Percentiles rank a stretch among this genome's conserved stretches.
Evolutionary conservation across 768 basidiomycete species (phyloP).

Genomic region (Lenzites betulinus): DNA sequence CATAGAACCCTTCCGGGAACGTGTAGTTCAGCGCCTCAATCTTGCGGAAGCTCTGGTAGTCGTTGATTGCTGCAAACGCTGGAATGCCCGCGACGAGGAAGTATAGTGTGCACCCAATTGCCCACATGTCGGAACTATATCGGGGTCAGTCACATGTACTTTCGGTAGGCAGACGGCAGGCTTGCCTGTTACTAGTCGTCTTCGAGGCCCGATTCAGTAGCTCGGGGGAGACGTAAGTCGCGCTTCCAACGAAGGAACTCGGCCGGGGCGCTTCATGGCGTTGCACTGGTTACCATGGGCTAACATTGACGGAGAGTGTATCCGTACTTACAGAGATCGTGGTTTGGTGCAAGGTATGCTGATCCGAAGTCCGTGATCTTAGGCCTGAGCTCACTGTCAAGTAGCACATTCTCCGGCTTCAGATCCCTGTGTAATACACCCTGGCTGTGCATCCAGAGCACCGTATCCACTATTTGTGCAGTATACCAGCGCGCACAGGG

Average conservation of each 20-base stretch:
- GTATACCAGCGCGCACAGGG: slow-evolving; percentile 17
- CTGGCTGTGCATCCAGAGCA: slow-evolving; percentile 17
- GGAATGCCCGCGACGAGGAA: slow-evolving; percentile 15
- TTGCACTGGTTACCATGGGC: too few relatives aligned
- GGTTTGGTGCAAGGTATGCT: slow-evolving; percentile 12
- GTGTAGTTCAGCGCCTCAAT: slow-evolving; percentile 19
- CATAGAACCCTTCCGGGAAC: slow-evolving; percentile 15
- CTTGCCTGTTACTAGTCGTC: slow-evolving; percentile 16
- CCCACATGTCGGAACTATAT: slow-evolving; percentile 18
- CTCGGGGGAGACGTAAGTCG: slow-evolving; percentile 20
- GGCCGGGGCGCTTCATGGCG: slow-evolving; percentile 7
- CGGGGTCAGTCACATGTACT: background rate
- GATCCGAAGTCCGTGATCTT: slow-evolving; percentile 20
- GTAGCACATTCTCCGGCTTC: slow-evolving; percentile 18
- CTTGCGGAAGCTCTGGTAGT: slow-evolving; percentile 23
- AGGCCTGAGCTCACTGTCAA: slow-evolving; percentile 5
- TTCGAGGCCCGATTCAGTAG: slow-evolving; percentile 15
- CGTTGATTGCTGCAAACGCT: slow-evolving; percentile 17
- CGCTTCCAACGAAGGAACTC: slow-evolving; percentile 19
- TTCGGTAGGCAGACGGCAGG: background rate
- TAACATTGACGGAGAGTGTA: background rate
- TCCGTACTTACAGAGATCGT: slow-evolving; percentile 15
- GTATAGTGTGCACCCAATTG: slow-evolving; percentile 14
- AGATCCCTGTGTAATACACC: slow-evolving; percentile 18
- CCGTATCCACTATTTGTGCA: slow-evolving; percentile 17